Base-by-base conservation (phyloP, 176 grass and related monocot genomes). In the Raddia guianensis region DNA sequence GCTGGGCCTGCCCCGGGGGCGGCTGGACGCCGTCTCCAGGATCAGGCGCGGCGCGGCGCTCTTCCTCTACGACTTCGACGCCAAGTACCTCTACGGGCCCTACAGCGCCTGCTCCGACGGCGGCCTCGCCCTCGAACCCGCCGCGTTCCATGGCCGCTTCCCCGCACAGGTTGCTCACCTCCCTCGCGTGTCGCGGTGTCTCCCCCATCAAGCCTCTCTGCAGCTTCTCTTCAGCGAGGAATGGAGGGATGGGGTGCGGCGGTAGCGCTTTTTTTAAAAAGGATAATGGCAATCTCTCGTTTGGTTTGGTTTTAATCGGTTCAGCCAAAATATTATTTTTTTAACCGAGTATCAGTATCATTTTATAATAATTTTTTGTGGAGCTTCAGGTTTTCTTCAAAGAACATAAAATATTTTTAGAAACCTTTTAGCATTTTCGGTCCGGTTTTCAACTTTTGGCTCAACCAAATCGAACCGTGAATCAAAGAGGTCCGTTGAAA, bases 21-120 rank as follows among this genome's bases (percentile, higher is more conserved):
- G 54, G 82, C 80, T 90, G 67, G 83, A 71, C 21, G 75, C 51
- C 5, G 95, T 97, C 59, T 78, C 80, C 73, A 87, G 80, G 76
- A 90, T 97, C 80, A 88, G 85, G 82, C 77, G 82, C 8, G 95
- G 87, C 35, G 76, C 95, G 6, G 89, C n/a, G 80, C 85, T 97
- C 61, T 97, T 97, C 78, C 90, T 97, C 56, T 97, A 83, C 77
- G 91, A 97, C 85, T 94, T 83, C 65, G 86, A 91, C 79, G n/a
- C 66, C 56, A 97, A 37, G 87, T 72, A 77, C 61, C 85, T 97
- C 37, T 80, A 97, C 57, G 95, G 95, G 37, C 72, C 93, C 68
- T 97, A 94, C 73, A 84, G 65, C 63, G 94, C 91, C 10, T 68
- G 51, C 64, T 87, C 87, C 21, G 71, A 85, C 45, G 90, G 92